phyloP scores from a whole-genome alignment of 352 stramenopile species.

The Phytophthora sansomeana region DNA sequence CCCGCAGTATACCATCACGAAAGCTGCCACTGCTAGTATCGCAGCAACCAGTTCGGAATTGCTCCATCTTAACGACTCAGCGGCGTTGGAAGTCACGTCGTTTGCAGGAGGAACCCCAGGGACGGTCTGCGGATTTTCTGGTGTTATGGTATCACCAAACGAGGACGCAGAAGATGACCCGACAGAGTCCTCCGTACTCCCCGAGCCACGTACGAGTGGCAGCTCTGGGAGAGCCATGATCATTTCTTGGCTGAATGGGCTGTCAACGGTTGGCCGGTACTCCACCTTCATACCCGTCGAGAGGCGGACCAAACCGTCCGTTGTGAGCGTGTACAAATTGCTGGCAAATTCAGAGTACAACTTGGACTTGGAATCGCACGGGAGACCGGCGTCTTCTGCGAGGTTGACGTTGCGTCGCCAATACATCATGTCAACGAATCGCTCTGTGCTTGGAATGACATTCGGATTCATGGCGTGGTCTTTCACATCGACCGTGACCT shows the following conservation, averaged over 20 bases:
- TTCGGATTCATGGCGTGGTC: slow-evolving; percentile 23
- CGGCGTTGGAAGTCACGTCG: slow-evolving; percentile 9
- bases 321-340: slow-evolving; percentile 50
- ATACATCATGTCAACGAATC: slow-evolving; percentile 60
- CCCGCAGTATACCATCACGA: background rate
- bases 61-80: background rate
- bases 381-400: slow-evolving; percentile 45
- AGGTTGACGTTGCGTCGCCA: slow-evolving; percentile 65
- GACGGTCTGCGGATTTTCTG: slow-evolving; percentile 2
- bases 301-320: slow-evolving; percentile 52
- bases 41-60: background rate
- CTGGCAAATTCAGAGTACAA: slow-evolving; percentile 52
- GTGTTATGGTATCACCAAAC: slow-evolving; percentile 5
- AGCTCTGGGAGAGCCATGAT: slow-evolving; percentile 21
- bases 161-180: slow-evolving; percentile 8
- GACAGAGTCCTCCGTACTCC: slow-evolving; percentile 1
- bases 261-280: slow-evolving; percentile 34
- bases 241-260: slow-evolving; percentile 34
- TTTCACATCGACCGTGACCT: slow-evolving; percentile 48
- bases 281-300: slow-evolving; percentile 53
- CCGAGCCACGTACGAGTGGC: slow-evolving; percentile 9
- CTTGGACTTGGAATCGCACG: slow-evolving; percentile 55
- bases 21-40: background rate
- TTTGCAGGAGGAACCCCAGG: slow-evolving; percentile 10
- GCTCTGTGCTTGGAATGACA: slow-evolving; percentile 42